Evolutionary conservation across 2,329 filamentous ascomycete species (phyloP).

Genomic region (Xylariaceae sp.): DNA sequence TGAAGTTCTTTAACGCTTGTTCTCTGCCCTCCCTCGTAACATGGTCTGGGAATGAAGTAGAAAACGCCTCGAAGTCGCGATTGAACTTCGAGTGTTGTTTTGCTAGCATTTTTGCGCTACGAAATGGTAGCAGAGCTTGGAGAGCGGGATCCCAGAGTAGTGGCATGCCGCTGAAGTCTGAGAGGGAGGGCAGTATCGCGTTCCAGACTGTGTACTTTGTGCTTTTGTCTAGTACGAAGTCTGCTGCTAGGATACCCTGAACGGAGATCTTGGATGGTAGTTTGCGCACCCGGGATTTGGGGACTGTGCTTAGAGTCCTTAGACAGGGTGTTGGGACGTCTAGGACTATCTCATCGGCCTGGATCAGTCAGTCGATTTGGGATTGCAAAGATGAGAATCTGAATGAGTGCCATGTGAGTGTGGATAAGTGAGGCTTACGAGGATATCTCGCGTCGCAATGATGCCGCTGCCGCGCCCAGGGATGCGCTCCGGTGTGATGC

Average conservation of each 20-base stretch:
- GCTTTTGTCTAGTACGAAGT: slow-evolving; percentile 53
- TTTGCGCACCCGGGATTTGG: slow-evolving; percentile 45
- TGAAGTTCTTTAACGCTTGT: slow-evolving; percentile 30
- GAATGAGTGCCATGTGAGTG: background rate
- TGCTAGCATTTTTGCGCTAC: slow-evolving; percentile 42
- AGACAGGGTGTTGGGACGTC: slow-evolving; percentile 61
- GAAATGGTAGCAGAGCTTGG: slow-evolving; percentile 43
- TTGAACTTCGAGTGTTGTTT: slow-evolving; percentile 53
- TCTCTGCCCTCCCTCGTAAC: slow-evolving; percentile 8
- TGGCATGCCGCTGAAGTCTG: slow-evolving; percentile 53
- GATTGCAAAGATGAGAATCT: background rate
- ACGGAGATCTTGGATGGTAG: slow-evolving; percentile 55
- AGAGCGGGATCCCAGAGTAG: slow-evolving; percentile 46
- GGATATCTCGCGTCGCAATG: slow-evolving; percentile 62
- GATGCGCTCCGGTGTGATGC: slow-evolving; percentile 63
- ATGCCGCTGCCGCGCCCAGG: slow-evolving; percentile 75
- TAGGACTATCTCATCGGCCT: slow-evolving; percentile 60
- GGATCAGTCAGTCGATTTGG: background rate
- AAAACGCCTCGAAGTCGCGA: slow-evolving; percentile 45
- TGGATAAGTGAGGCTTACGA: slow-evolving; percentile 43
- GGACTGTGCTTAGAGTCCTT: slow-evolving; percentile 59
- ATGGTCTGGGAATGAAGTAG: slow-evolving; percentile 37
- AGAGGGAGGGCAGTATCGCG: slow-evolving; percentile 60
- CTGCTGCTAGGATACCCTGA: slow-evolving; percentile 70
- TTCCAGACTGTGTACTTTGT: slow-evolving; percentile 55